A percentile compares a stretch with the other conserved stretches of the same genome.
Conservation (phyloP, 2,329 filamentous ascomycete species). For the Epichloe bromicola region DNA sequence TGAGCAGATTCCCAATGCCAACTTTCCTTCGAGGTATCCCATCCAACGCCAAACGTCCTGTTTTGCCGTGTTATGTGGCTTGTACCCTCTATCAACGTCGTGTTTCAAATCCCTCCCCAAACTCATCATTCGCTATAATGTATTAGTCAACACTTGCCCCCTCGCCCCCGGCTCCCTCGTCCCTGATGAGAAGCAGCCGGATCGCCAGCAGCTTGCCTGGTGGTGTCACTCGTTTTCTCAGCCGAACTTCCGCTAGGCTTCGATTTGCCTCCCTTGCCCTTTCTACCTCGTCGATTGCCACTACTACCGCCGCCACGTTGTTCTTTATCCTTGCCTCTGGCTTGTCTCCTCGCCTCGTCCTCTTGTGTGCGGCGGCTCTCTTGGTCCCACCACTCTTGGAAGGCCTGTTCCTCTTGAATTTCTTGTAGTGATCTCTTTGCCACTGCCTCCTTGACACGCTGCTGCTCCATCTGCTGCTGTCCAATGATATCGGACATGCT, state of each 20-base stretch:
- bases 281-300: slow-evolving; percentile 17
- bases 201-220: slow-evolving; percentile 4
- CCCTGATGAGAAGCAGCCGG: not conserved
- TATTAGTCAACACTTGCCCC: slow-evolving; percentile 1
- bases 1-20: not conserved
- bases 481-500: slow-evolving; percentile 82
- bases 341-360: slow-evolving; percentile 35
- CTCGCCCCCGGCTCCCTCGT: not conserved
- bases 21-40: not conserved
- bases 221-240: slow-evolving; percentile 9
- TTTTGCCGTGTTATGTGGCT: not conserved
- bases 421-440: slow-evolving; percentile 85
- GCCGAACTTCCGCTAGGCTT: slow-evolving; percentile 9
- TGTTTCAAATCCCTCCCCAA: not conserved
- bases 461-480: slow-evolving; percentile 75
- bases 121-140: not conserved
- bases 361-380: slow-evolving; percentile 63
- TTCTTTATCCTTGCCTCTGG: slow-evolving; percentile 26
- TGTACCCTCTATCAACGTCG: not conserved
- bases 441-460: slow-evolving; percentile 66
- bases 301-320: slow-evolving; percentile 7
- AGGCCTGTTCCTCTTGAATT: slow-evolving; percentile 93
- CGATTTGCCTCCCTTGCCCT: slow-evolving; percentile 16
- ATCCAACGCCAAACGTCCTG: not conserved
- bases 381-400: slow-evolving; percentile 92